Base-by-base conservation (phyloP, 257 asterid species). In the Thymus quinquecostatus region DNA sequence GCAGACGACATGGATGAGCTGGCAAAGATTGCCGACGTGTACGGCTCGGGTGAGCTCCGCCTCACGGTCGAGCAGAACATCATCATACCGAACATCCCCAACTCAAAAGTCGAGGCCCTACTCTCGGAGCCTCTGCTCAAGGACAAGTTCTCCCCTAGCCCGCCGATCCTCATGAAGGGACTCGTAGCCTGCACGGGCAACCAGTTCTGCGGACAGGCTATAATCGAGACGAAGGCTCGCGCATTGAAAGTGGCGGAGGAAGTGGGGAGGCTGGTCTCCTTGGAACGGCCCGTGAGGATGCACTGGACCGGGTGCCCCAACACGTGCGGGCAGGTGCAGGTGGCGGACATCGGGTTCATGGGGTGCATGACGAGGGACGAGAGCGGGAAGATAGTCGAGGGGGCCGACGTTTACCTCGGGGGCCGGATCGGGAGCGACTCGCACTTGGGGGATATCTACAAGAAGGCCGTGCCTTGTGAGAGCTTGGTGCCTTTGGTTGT, bases 271-370 rank as follows among this genome's bases (percentile, higher is more conserved):
- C 90, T 64, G 45, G 99, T 94, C 3, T 85, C 91, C 0, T 82
- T 91, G 10, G 77, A 82, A 0, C 76, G 38, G 77, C 92, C 99
- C 8, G 93, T 94, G 38, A 81, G 99, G 84, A 94, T 94, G 96
- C 99, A 94, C 49, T 94, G 97, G 97, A 92, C 98, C 6, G 98
- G 97, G 1, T 94, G 99, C 85, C 96, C 99, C 0, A 94, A 94
- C 77, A 56, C 86, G 0, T 94, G 98, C 68, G 98, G 83, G 72
- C 98, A 91, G 38, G 98, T 94, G 33, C 98, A 94, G 69, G 97
- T 94, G 57, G 97, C 97, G 0, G 98, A 94, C 70, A 89, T 94
- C 13, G 98, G 98, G 78, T 94, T 94, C 85, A 94, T 94, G 98
- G 97, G 98, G 60, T 94, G 98, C 82, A 72, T 87, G 97, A 78